Evolutionary conservation across 2,329 filamentous ascomycete genomes (phyloP), one percentile per base, ranked within the genome.

Genomic region (Trichoderma sp.): DNA sequence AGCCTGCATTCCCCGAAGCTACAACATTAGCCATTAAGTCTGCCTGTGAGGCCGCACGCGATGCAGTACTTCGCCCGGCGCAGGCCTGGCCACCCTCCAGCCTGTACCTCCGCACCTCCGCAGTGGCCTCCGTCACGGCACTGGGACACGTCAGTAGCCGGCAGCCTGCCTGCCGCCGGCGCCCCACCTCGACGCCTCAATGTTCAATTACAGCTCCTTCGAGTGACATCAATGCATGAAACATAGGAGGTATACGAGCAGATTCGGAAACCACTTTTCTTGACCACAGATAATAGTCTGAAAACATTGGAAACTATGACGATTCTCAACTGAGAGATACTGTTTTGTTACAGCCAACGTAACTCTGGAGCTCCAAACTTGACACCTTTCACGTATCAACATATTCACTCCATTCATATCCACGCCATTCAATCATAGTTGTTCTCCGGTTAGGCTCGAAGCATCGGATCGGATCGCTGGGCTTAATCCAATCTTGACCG

Each of bases 401-500:
- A 39, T 34, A 0, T 13, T 13, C 13, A 30, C 7, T 3, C 28
- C 28, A 26, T 26, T 4, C 2, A 26, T 26, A 26, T 26, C 26
- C 26, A 26, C 2, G 2, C 26, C 26, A 26, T 26, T 2, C 2
- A 26, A 2, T 26, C 26, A 26, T 73, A 1, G 58, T 59, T 1
- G 70, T 72, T 24, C 71, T 11, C 1, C 1, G 21, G 10, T 49
- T 30, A n/a, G 71, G 66, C 7, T 10, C 14, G 28, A 69, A 54
- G n/a, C n/a, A 0, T 49, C 24, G 70, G 11, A 4, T 5, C 10
- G 69, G 67, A 14, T 66, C 10, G 1, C 56, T 21, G 4, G 71
- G 69, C 8, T 34, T 54, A 37, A 58, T 69, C 71, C 69, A 72
- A 68, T 75, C 61, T 4, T 66, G 39, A 46, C 75, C 74, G 60